A percentile compares a stretch with the other conserved stretches of the same genome.
These are phyloP conservation scores for Seiridium cupressi DNA, from an alignment of 2,329 filamentous ascomycete species.

Conservation along the genomic window DNA sequence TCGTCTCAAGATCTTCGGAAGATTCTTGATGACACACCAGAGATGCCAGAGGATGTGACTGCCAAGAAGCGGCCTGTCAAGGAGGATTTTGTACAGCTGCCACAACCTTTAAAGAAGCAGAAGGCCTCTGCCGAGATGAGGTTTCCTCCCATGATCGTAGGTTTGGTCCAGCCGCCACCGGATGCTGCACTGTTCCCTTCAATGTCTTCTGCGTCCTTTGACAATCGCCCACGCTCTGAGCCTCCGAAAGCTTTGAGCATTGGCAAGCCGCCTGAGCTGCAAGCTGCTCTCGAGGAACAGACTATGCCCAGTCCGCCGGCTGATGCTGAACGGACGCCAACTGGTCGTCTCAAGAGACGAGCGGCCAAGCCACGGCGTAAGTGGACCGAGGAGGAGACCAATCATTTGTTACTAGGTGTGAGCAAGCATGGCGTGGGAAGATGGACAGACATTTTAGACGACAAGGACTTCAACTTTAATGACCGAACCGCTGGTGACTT, in stretches of 20 bases:
- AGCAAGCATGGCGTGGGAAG: constrained; percentile 62
- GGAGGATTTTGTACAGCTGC: constrained; percentile 63
- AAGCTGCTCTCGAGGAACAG: constrained; percentile 21
- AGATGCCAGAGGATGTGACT: constrained; percentile 41
- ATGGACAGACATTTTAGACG: constrained; percentile 64
- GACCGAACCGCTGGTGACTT: constrained; percentile 60
- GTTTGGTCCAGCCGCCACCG: constrained; percentile 60
- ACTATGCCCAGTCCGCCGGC: constrained; percentile 23
- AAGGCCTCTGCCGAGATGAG: constrained; percentile 53
- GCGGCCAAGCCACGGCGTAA: constrained; percentile 58
- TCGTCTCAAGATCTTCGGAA: constrained; percentile 43
- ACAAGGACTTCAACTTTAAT: constrained; percentile 59
- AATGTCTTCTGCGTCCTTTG: constrained; percentile 56
- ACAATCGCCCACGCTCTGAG: constrained; percentile 40
- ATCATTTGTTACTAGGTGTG: constrained; percentile 59
- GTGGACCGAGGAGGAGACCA: constrained; percentile 66
- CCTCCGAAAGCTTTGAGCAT: constrained; percentile 40
- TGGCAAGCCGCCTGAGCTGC: constrained; percentile 25
- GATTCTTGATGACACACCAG: constrained; percentile 43
- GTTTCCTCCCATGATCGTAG: constrained; percentile 65
- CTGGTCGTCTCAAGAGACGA: constrained; percentile 47
- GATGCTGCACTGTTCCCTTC: constrained; percentile 59
- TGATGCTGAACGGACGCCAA: constrained; percentile 26
- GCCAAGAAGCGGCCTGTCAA: constrained; percentile 58
- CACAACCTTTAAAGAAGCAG: constrained; percentile 64